Base-by-base conservation (phyloP, 441 rosid genomes). In the Aquilaria agallochum region DNA sequence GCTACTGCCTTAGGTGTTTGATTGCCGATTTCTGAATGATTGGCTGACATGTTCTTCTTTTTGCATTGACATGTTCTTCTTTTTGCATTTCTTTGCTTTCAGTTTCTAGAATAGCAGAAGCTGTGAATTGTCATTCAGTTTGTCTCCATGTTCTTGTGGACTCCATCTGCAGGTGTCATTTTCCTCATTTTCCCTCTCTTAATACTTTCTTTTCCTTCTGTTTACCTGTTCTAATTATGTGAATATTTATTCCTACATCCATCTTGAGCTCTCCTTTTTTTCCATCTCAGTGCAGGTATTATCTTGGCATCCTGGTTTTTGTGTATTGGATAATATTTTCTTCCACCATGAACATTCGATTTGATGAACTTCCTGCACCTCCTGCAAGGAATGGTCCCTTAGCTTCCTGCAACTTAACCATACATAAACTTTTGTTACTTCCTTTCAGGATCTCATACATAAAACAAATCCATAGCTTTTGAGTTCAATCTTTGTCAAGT, bases 121-220 rank as follows among this genome's bases (percentile, higher is more conserved):
- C 90, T 74, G 88, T 94, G 98, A 94, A 94, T 71, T 80, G 80
- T 69, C 98, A 94, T 72, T 85, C 97, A 31, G 96, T 94, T 76
- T 90, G 88, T 80, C 82, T 94, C 74, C 98, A 88, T 36, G 98
- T 94, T 66, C 83, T 94, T 67, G 83, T 97, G 55, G 98, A 94
- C 82, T 94, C 98, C 54, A 80, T 94, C 58, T 96, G 96, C 80
- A 94, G 97, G 97, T 94, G 62, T 60, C 57, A 55, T 56, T 63
- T 58, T 11, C 47, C 45, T 44, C 61, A 53, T 67, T 59, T 40
- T 8, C 44, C 72, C 42, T 20, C 56, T 71, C 57, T 20, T 20
- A 58, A 58, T 56, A 61, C 59, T 11, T 47, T 20, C 48, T 58
- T 56, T 67, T 59, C 44, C 72, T 31, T 20, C 56, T 66, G 63